Evolutionary conservation across 208 protist genomes (phyloP).

Genomic region (Wallacemonas sp.): DNA sequence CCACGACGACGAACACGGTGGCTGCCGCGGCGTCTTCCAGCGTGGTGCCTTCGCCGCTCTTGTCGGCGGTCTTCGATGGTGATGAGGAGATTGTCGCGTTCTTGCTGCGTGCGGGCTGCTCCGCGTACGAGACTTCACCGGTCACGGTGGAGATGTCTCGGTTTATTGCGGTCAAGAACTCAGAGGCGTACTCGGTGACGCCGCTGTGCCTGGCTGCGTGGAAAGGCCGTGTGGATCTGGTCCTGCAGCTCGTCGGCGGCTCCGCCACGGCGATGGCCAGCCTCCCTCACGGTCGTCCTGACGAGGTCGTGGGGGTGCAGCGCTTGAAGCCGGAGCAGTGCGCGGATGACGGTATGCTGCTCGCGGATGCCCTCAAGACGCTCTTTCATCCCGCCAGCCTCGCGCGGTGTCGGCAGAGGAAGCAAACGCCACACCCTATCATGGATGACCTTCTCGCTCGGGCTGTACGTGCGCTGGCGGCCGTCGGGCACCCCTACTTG

Average conservation of each 20-base stretch:
- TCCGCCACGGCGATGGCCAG: conserved; percentile 1
- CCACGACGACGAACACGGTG: too few species aligned
- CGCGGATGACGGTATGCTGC: conserved; percentile 17
- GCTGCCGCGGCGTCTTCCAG: not conserved
- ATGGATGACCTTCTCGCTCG: conserved; percentile 33
- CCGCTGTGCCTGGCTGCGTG: conserved; percentile 68
- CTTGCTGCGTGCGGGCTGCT: conserved; percentile 44
- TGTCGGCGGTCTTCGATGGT: conserved; percentile 37
- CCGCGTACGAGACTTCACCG: conserved; percentile 25
- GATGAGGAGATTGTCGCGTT: conserved; percentile 44
- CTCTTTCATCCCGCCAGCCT: conserved; percentile 32
- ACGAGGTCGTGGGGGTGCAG: not conserved
- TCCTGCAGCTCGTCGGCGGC: conserved; percentile 43
- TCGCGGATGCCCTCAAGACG: conserved; percentile 52
- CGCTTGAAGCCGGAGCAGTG: conserved; percentile 15
- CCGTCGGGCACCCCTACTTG: conserved; percentile 54
- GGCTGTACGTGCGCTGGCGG: conserved; percentile 43
- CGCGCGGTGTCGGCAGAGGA: conserved; percentile 18
- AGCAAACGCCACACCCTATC: not conserved
- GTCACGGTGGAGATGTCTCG: conserved; percentile 19
- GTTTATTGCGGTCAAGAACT: conserved; percentile 22
- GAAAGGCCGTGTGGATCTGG: conserved; percentile 33
- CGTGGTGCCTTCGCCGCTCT: conserved; percentile 20
- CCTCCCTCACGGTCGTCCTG: too few species aligned
- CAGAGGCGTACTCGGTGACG: conserved; percentile 33